Conservation (phyloP, 108 stramenopile species). For the Cyclotella kingstonii region DNA sequence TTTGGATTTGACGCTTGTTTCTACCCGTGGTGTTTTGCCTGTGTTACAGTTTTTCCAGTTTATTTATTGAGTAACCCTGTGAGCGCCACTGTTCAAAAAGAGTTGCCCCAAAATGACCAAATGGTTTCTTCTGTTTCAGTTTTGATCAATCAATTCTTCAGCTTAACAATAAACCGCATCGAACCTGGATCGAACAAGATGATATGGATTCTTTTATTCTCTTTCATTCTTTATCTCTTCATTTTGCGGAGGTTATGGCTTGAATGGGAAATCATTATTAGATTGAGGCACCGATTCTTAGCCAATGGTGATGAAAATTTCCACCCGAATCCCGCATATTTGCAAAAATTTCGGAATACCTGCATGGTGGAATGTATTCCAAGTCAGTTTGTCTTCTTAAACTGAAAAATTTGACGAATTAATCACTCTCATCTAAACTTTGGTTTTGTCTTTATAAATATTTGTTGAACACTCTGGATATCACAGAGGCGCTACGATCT, state of each 20-base stretch:
- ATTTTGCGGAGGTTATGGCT: constrained; percentile 52
- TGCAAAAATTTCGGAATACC: constrained; percentile 47
- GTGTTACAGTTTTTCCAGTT: constrained; percentile 21
- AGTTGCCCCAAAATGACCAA: neutral
- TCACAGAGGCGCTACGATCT: constrained; percentile 16
- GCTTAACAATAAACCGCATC: constrained; percentile 27
- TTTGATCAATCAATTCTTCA: constrained; percentile 15
- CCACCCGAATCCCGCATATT: constrained; percentile 22
- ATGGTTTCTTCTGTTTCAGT: no score
- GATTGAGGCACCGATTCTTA: constrained; percentile 46
- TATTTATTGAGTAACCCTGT: no score
- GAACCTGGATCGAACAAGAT: constrained; percentile 14
- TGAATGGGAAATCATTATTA: constrained; percentile 55
- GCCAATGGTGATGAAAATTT: constrained; percentile 43
- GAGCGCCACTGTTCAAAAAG: neutral
- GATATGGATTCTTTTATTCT: constrained; percentile 35
- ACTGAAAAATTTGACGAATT: neutral
- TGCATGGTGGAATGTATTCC: constrained; percentile 54
- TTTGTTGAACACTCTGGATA: neutral
- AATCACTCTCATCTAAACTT: no score
- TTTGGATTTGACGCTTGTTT: constrained; percentile 52
- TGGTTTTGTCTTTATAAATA: no score
- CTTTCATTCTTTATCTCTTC: constrained; percentile 29
- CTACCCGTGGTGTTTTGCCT: constrained; percentile 44
- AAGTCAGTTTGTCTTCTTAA: constrained; percentile 6